phyloP scores from a whole-genome alignment of 176 grass and related monocot genomes.

The Paspalum vaginatum region DNA sequence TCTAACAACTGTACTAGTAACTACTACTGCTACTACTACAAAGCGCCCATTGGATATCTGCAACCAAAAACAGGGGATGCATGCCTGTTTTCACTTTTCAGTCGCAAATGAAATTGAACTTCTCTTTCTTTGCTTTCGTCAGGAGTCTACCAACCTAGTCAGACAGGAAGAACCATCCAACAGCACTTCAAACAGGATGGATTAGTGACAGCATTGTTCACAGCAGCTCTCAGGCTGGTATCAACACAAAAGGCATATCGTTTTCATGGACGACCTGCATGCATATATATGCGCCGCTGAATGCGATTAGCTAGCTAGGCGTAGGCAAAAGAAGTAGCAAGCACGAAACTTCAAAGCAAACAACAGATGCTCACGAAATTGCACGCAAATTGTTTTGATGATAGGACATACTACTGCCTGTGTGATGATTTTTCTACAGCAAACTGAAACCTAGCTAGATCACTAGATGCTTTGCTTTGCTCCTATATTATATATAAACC shows the following conservation, averaged over 20 bases:
- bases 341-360: neutral
- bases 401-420: no score
- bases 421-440: neutral
- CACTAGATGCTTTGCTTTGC: neutral
- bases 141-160: no score
- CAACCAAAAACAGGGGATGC: no score
- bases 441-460: neutral
- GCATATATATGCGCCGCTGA: neutral
- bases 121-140: neutral
- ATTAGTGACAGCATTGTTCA: neutral
- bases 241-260: neutral
- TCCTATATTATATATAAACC: no score
- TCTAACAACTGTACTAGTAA: no score
- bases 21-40: no score
- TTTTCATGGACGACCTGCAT: neutral
- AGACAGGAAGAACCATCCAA: neutral
- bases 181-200: neutral
- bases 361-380: neutral
- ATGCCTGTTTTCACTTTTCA: no score
- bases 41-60: no score
- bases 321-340: neutral
- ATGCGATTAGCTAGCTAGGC: neutral
- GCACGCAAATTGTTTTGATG: neutral
- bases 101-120: no score
- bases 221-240: neutral